These are phyloP conservation scores for Brassica carinata DNA, from an alignment of 345 rosid species.

Conservation along the genomic window DNA sequence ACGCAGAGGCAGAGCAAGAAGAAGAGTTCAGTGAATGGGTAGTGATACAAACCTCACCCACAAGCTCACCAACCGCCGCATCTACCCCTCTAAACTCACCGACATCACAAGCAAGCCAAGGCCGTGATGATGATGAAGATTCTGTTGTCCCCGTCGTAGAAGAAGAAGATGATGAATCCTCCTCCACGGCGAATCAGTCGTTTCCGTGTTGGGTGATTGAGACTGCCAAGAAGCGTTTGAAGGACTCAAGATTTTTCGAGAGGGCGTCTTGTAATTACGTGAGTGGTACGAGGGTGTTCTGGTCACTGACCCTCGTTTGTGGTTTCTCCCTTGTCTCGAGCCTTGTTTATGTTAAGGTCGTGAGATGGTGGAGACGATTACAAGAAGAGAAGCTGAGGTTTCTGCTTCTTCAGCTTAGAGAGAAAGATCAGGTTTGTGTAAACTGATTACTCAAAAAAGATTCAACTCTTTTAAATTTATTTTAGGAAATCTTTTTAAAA, in stretches of 20 bases:
- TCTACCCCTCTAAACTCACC: constrained; percentile 28
- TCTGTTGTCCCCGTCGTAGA: not conserved
- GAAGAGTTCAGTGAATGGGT: constrained; percentile 41
- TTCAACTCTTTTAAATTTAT: not conserved
- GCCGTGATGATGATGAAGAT: constrained; percentile 23
- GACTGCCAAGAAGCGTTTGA: constrained; percentile 7
- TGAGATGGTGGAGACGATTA: constrained; percentile 40
- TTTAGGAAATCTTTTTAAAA: not conserved
- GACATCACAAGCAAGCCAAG: constrained; percentile 17
- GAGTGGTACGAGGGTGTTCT: constrained; percentile 19
- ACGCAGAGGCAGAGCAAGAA: constrained; percentile 33
- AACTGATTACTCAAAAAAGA: not conserved
- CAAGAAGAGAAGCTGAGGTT: constrained; percentile 36
- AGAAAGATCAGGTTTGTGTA: constrained; percentile 43
- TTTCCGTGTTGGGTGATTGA: constrained; percentile 31
- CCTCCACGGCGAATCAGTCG: not conserved
- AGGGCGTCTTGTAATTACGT: constrained; percentile 4
- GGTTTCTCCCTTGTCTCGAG: constrained; percentile 29
- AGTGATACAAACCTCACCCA: constrained; percentile 32
- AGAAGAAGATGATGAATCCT: constrained; percentile 29
- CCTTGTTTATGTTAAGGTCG: constrained; percentile 24
- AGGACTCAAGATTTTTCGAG: constrained; percentile 12
- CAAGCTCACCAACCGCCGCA: not conserved
- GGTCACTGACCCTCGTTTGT: constrained; percentile 26
- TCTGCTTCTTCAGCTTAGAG: constrained; percentile 26